Percentiles rank a stretch among this genome's conserved stretches.
Conservation (phyloP, 1,284 basidiomycete genomes). For the Cystobasidiaceae sp. region DNA sequence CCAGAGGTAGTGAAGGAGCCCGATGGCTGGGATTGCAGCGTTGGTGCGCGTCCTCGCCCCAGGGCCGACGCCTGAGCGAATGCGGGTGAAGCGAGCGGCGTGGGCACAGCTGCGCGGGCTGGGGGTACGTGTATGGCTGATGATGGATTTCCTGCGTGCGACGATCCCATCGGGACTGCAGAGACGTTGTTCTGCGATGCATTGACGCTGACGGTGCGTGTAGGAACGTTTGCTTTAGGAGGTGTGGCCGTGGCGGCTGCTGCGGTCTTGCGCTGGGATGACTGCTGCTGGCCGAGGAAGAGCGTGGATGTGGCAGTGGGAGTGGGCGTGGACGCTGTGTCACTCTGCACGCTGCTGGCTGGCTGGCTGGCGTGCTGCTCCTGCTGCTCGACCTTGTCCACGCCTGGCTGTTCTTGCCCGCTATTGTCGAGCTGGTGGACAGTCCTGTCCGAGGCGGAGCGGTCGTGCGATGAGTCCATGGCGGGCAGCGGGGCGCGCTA, state of each 20-base stretch:
- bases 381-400: constrained; percentile 7
- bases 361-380: no score
- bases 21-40: constrained; percentile 3
- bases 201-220: neutral
- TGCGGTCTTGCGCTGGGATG: no score
- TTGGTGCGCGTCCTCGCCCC: constrained; percentile 26
- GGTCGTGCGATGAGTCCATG: constrained; percentile 1
- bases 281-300: constrained; percentile 1
- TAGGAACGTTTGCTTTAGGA: neutral
- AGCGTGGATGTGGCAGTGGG: constrained; percentile 19
- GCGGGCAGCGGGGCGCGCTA: no score
- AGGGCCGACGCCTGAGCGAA: constrained; percentile 8
- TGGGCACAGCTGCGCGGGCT: neutral
- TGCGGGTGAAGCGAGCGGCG: constrained; percentile 7
- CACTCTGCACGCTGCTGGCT: no score
- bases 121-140: constrained; percentile 1
- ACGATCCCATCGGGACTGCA: constrained; percentile 2
- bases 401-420: neutral
- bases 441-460: constrained; percentile 13
- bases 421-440: neutral
- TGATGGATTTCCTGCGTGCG: no score
- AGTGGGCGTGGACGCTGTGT: constrained; percentile 6
- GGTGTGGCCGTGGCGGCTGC: neutral
- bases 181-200: neutral
- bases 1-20: neutral